phyloP scores from a whole-genome alignment of 2,329 filamentous ascomycete genomes.

The Clonostachys rosea region DNA sequence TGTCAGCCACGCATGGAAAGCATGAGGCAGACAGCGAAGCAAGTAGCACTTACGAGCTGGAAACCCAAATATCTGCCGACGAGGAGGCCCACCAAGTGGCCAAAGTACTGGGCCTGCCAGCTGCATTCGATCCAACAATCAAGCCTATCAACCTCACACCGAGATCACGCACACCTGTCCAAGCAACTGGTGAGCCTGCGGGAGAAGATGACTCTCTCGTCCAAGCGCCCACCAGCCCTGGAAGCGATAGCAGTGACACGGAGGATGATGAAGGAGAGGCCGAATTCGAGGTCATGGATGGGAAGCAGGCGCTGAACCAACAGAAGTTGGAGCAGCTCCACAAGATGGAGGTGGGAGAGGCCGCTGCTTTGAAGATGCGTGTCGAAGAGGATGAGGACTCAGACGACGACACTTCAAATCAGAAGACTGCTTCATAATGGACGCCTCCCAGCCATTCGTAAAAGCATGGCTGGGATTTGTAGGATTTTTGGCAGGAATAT shows the following conservation, averaged over 20 bases:
- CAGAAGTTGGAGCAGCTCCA: slow-evolving; percentile 48
- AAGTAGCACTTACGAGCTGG: slow-evolving; percentile 48
- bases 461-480: too few relatives aligned
- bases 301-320: slow-evolving; percentile 35
- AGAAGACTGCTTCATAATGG: slow-evolving; percentile 4
- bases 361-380: slow-evolving; percentile 39
- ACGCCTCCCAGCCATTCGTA: background rate
- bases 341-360: slow-evolving; percentile 56
- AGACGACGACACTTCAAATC: slow-evolving; percentile 18
- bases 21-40: slow-evolving; percentile 55
- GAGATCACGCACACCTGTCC: slow-evolving; percentile 1
- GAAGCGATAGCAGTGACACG: slow-evolving; percentile 30
- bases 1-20: slow-evolving; percentile 56
- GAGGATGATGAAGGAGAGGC: slow-evolving; percentile 31
- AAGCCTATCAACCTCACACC: slow-evolving; percentile 42
- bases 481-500: background rate
- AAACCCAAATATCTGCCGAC: slow-evolving; percentile 49
- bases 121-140: slow-evolving; percentile 59
- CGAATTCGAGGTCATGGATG: slow-evolving; percentile 40
- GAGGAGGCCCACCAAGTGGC: slow-evolving; percentile 63
- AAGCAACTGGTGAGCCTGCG: background rate
- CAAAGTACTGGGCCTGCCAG: slow-evolving; percentile 57
- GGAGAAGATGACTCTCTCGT: background rate
- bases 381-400: slow-evolving; percentile 32
- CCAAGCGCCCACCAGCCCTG: background rate